These are phyloP conservation scores for Serendipita sp. DNA, from an alignment of 768 basidiomycete genomes.

Conservation along the genomic window DNA sequence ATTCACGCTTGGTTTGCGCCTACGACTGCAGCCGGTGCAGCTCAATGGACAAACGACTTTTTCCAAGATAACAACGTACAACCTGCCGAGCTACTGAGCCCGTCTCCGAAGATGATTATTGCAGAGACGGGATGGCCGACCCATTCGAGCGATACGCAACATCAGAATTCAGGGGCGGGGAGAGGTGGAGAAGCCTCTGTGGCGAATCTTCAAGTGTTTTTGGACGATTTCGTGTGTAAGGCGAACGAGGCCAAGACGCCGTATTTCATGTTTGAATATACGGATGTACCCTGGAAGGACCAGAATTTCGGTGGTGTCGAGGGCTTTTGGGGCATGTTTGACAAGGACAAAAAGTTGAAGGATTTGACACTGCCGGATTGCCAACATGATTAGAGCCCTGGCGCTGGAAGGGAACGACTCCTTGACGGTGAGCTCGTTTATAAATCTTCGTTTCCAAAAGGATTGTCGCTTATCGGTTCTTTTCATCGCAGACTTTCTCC, in stretches of 20 bases:
- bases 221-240: slow-evolving; percentile 76
- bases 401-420: too few relatives aligned
- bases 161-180: slow-evolving; percentile 23
- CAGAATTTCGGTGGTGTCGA: slow-evolving; percentile 6
- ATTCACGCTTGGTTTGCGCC: slow-evolving; percentile 61
- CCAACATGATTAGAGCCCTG: slow-evolving; percentile 7
- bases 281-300: slow-evolving; percentile 71
- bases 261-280: slow-evolving; percentile 82
- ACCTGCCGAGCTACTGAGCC: slow-evolving; percentile 39
- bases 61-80: slow-evolving; percentile 52
- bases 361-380: slow-evolving; percentile 21
- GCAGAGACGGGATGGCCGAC: slow-evolving; percentile 90
- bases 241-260: slow-evolving; percentile 66
- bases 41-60: slow-evolving; percentile 69
- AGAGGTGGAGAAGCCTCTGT: slow-evolving; percentile 18
- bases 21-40: slow-evolving; percentile 45
- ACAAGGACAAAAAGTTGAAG: slow-evolving; percentile 28
- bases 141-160: slow-evolving; percentile 39
- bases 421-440: too few relatives aligned
- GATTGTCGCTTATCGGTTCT: too few relatives aligned
- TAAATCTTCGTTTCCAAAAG: too few relatives aligned
- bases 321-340: slow-evolving; percentile 45
- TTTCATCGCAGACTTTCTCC: too few relatives aligned
- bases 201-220: slow-evolving; percentile 43
- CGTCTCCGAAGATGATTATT: slow-evolving; percentile 71